A percentile compares a stretch with the other conserved stretches of the same genome.
phyloP scores from a whole-genome alignment of 1,284 basidiomycete species.

The Nidula niveotomentosa region DNA sequence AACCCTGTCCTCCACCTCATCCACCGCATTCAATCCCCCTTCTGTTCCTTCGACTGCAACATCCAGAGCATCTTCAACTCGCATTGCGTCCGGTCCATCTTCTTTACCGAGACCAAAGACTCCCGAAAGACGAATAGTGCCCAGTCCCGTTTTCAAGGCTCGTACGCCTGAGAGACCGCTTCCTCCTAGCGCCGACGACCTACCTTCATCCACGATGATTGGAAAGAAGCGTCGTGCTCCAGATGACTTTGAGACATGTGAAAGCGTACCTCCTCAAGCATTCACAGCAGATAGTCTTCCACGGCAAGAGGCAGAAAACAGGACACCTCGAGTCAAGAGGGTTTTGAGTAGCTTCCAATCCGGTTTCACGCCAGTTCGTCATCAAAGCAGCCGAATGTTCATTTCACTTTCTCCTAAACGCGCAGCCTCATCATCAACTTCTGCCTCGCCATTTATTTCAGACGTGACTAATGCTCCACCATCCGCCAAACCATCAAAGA shows the following conservation, averaged over 20 bases:
- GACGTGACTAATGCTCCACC: conserved; percentile 70
- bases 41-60: too few relatives aligned
- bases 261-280: conserved; percentile 54
- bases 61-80: conserved; percentile 9
- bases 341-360: conserved; percentile 55
- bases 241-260: conserved; percentile 65
- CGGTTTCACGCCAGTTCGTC: conserved; percentile 72
- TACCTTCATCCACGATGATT: conserved; percentile 29
- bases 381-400: conserved; percentile 37
- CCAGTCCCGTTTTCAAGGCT: conserved; percentile 46
- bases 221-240: conserved; percentile 72
- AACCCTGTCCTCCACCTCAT: too few relatives aligned
- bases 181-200: conserved; percentile 18
- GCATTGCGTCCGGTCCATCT: conserved; percentile 43
- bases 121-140: conserved; percentile 41
- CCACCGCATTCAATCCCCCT: too few relatives aligned
- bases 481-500: conserved; percentile 35
- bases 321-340: conserved; percentile 57
- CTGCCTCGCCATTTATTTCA: conserved; percentile 41
- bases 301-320: conserved; percentile 37
- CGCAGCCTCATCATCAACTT: conserved; percentile 22
- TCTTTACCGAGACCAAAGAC: conserved; percentile 47
- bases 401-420: conserved; percentile 45
- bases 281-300: conserved; percentile 55
- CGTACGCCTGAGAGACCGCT: conserved; percentile 41